phyloP scores from a whole-genome alignment of 2,329 filamentous ascomycete species.

The Fusarium paranaense region DNA sequence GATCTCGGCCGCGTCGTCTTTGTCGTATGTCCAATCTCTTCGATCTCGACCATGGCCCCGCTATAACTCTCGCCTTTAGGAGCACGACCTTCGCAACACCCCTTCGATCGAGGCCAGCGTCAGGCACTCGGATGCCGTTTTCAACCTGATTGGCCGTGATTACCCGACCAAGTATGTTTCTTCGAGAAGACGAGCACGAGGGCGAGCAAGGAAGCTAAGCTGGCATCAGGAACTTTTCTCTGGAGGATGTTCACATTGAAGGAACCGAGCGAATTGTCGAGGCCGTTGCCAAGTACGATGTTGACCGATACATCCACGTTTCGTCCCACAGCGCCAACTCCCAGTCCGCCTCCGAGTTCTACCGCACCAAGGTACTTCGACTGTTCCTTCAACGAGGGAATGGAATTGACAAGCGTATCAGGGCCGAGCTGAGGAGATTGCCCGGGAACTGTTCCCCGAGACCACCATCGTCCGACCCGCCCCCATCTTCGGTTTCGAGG shows the following conservation, averaged over 20 bases:
- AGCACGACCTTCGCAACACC: conserved; percentile 95
- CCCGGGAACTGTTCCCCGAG: conserved; percentile 91
- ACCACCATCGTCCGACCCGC: conserved; percentile 96
- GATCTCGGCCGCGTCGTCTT: conserved; percentile 92
- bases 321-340: conserved; percentile 92
- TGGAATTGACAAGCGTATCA: conserved; percentile 50
- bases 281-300: conserved; percentile 96
- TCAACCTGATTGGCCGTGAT: conserved; percentile 93
- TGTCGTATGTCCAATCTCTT: conserved; percentile 66
- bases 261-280: conserved; percentile 92
- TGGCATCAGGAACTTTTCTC: conserved; percentile 84
- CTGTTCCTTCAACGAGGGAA: background rate
- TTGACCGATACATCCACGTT: conserved; percentile 96
- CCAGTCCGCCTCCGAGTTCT: conserved; percentile 88
- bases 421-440: conserved; percentile 85
- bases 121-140: conserved; percentile 95
- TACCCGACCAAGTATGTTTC: conserved; percentile 88
- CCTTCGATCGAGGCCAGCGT: conserved; percentile 96
- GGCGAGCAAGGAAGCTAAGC: conserved; percentile 35
- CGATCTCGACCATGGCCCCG: background rate
- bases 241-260: conserved; percentile 93
- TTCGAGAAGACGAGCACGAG: background rate
- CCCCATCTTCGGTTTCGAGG: conserved; percentile 94
- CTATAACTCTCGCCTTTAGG: conserved; percentile 61
- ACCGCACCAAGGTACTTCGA: conserved; percentile 79